Conservation (phyloP, 805 yeast species). For the Cyberlindnera maclurae region DNA sequence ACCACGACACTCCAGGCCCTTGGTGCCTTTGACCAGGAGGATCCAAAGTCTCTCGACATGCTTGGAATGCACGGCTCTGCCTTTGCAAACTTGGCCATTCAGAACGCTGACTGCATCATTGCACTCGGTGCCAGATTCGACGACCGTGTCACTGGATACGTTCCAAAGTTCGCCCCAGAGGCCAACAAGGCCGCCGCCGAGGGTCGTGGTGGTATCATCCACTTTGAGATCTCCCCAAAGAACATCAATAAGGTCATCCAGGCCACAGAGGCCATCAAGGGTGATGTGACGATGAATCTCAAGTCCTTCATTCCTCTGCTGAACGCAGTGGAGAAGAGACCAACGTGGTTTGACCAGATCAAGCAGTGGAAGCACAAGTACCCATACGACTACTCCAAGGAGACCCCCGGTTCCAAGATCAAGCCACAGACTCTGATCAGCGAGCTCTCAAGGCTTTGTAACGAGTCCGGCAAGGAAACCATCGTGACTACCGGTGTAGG, state of each 20-base stretch:
- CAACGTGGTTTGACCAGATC: constrained; percentile 72
- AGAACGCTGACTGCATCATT: constrained; percentile 84
- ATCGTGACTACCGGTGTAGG: constrained; percentile 97
- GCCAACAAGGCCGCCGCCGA: constrained; percentile 86
- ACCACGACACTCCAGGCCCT: constrained; percentile 92
- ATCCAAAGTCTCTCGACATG: constrained; percentile 88
- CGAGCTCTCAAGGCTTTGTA: constrained; percentile 69
- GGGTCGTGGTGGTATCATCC: constrained; percentile 91
- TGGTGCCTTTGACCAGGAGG: constrained; percentile 91
- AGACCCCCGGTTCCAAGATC: constrained; percentile 71
- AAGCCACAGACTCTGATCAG: constrained; percentile 90
- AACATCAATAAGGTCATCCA: constrained; percentile 96
- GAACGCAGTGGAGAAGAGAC: constrained; percentile 55
- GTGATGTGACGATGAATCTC: constrained; percentile 83
- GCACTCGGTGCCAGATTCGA: constrained; percentile 98
- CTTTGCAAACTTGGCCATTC: constrained; percentile 91
- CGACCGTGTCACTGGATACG: constrained; percentile 91
- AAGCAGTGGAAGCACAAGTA: constrained; percentile 77
- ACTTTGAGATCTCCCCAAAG: constrained; percentile 93
- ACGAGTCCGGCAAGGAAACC: constrained; percentile 59
- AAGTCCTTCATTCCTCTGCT: constrained; percentile 66
- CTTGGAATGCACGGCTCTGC: constrained; percentile 98
- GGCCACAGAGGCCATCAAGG: constrained; percentile 95
- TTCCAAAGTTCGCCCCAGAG: constrained; percentile 85
- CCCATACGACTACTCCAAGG: constrained; percentile 77